Evolutionary conservation across 176 grass and related monocot species (phyloP).

Genomic region (Carex parvula): DNA sequence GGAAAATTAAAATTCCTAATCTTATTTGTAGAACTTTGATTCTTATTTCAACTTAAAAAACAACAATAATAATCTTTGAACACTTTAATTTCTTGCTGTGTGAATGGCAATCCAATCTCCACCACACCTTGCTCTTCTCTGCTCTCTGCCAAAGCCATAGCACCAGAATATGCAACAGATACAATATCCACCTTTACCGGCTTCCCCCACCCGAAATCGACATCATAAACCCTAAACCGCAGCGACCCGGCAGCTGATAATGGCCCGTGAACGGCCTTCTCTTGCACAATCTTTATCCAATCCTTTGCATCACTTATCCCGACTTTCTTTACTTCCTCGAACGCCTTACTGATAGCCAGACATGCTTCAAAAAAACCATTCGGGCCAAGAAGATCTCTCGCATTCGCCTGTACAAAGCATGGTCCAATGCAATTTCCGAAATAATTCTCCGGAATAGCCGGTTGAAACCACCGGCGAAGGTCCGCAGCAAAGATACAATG

Average conservation of each 20-base stretch:
- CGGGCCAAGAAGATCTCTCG: not conserved
- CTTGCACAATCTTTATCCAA: not conserved
- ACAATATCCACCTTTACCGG: slow-evolving; percentile 16
- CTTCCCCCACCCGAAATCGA: slow-evolving; percentile 35
- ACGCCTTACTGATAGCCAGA: not conserved
- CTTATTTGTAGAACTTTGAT: no score
- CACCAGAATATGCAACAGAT: slow-evolving; percentile 9
- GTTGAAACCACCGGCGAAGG: not conserved
- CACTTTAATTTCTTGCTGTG: not conserved
- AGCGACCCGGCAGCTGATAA: slow-evolving; percentile 1
- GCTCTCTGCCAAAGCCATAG: slow-evolving; percentile 19
- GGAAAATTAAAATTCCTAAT: not conserved
- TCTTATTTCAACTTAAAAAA: no score
- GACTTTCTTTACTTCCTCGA: not conserved
- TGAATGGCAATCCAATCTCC: slow-evolving; percentile 26
- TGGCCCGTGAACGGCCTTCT: not conserved
- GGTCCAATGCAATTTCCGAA: slow-evolving; percentile 29
- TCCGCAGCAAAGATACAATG: not conserved
- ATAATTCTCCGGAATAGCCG: slow-evolving; percentile 18
- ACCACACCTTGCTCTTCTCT: slow-evolving; percentile 27
- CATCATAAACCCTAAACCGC: slow-evolving; percentile 30
- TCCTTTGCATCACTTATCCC: not conserved
- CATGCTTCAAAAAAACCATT: slow-evolving; percentile 15
- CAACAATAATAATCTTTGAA: not conserved
- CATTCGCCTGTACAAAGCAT: not conserved